Base-by-base conservation (phyloP, 345 rosid genomes). In the Tarenaya hassleriana region DNA sequence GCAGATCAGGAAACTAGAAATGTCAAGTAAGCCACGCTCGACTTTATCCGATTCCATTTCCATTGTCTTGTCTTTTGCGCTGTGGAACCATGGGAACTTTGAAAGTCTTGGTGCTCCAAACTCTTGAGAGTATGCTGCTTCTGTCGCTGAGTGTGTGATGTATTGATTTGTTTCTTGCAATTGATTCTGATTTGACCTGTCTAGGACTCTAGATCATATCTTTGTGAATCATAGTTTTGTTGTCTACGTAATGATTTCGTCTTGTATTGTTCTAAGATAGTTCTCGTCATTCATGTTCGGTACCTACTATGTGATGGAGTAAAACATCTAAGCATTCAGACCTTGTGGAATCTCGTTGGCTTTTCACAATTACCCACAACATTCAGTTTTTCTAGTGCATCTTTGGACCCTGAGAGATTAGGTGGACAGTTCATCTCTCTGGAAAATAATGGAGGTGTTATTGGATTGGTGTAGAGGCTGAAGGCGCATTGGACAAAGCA, bases 401-500 rank as follows among this genome's bases (percentile, higher is more conserved):
- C 48, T 46, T 43, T 55, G 6, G 32, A 20, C 34, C 16, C 10
- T 0, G 1, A 7, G 12, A 21, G 5, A n/a, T 35, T 8, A 40
- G 34, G 24, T 41, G 21, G n/a, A 1, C 47, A 24, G 32, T n/a
- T 20, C 37, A 57, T 37, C 31, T 56, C 19, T 34, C 45, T 37
- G 34, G 48, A 24, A 48, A 61, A 15, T 62, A 46, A 51, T 40
- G 17, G 21, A 55, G 45, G 8, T 56, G 17, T 41, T 32, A 5
- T 41, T 58, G 52, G 21, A 50, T 70, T 73, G 71, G 16, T 77
- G 65, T 70, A 92, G 98, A 88, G 80, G 95, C 98, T 57, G 98
- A 92, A 75, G 98, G 98, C 69, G 96, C 98, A 39, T 63, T 92
- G 65, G 98, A 92, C 76, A 92, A 92, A 79, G 98, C 98, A 29